Evolutionary conservation across 768 basidiomycete species (phyloP), one percentile per base, ranked within the genome.

Genomic region (Trametes gibbosa): DNA sequence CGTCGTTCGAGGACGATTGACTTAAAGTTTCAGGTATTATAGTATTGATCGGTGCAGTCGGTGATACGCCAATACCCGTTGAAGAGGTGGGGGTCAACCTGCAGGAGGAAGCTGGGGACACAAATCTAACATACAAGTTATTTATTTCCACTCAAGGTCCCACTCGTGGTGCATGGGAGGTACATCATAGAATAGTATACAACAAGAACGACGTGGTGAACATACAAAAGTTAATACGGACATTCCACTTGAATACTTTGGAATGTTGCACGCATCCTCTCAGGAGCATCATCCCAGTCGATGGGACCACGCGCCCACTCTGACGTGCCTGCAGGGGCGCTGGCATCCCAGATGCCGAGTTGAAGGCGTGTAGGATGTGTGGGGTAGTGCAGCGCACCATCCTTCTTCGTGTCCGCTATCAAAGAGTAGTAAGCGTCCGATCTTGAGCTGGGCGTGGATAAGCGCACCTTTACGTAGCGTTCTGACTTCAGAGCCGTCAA

Each of bases 311-410:
- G 66, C 25, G 75, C 79, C 79, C 79, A 79, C 48, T 68, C 70
- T 7, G 75, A 68, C 5, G 79, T 80, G 1, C 78, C 77, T 9
- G 62, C 63, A 4, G 75, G 75, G 17, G 65, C 67, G 50, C 77
- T 78, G 5, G 76, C 77, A 57, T 79, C 78, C 77, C 79, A 80
- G 56, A 80, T 79, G 2, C 78, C 79, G 8, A 79, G 65, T 54
- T 78, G 77, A 0, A 79, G 49, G 8, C 77, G 76, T 25, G 70
- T 55, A 7, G 71, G 64, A 50, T 75, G 73, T 2, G 72, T 65
- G 9, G 78, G 77, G 60, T 70, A 79, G 56, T 75, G 77, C 17
- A 62, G 43, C 9, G 61, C 63, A 16, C 75, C 74, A 49, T 76
- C 70, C 46, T 70, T 71, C 16, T 45, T 63, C 39, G 76, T 74